A percentile compares a stretch with the other conserved stretches of the same genome.
Evolutionary conservation across 148 eudicot species (phyloP).

Genomic region (Rhododendron kiyosumense): DNA sequence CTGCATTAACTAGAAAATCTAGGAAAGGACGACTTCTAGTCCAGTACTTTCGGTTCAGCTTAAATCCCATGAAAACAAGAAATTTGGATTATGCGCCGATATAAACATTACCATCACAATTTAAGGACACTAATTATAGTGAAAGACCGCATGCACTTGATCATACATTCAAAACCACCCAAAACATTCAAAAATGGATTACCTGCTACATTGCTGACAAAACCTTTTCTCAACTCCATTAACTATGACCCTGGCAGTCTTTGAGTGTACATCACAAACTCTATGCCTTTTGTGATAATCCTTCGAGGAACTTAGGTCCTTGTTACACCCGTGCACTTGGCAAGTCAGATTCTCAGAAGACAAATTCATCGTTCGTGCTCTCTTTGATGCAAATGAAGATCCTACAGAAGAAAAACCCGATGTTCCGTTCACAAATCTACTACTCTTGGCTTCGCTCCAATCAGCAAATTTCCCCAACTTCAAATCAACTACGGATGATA

Average conservation of each 20-base stretch:
- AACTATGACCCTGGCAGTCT: constrained; percentile 61
- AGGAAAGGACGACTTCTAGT: not conserved
- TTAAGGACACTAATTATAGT: not conserved
- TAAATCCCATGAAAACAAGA: not conserved
- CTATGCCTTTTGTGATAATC: constrained; percentile 45
- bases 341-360: constrained; percentile 24
- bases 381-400: constrained; percentile 26
- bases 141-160: constrained; percentile 8
- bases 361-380: constrained; percentile 18
- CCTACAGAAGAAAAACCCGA: constrained; percentile 7
- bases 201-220: constrained; percentile 99
- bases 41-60: not conserved
- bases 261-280: constrained; percentile 48
- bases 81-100: not conserved
- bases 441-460: constrained; percentile 9
- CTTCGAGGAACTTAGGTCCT: constrained; percentile 37
- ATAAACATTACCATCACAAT: not conserved
- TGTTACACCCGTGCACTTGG: constrained; percentile 44
- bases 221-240: constrained; percentile 83
- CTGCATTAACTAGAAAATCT: not conserved
- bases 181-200: too few relatives aligned
- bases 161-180: constrained; percentile 69
- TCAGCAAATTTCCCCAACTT: constrained; percentile 36
- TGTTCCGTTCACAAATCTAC: constrained; percentile 2
- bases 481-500: constrained; percentile 31